A percentile compares a stretch with the other conserved stretches of the same genome.
phyloP scores from a whole-genome alignment of 192 early-diverging fungal species.

The Neocallimastix lanati region DNA sequence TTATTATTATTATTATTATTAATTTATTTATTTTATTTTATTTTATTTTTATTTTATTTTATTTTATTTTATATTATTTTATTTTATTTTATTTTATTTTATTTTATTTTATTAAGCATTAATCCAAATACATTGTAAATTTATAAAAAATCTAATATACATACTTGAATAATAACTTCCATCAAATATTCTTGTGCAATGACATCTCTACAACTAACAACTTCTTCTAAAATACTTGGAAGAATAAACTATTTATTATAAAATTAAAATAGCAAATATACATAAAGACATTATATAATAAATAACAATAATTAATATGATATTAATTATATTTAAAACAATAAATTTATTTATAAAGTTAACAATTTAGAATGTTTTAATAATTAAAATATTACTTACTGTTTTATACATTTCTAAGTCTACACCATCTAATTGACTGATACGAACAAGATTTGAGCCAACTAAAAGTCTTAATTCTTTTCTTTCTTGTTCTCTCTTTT shows the following conservation, averaged over 20 bases:
- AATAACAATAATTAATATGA: too few relatives aligned
- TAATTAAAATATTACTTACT: conserved; percentile 9
- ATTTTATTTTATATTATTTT: too few relatives aligned
- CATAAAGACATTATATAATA: too few relatives aligned
- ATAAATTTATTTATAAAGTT: too few relatives aligned
- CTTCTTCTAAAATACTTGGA: conserved; percentile 84
- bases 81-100: too few relatives aligned
- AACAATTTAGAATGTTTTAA: not conserved
- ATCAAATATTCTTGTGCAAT: conserved; percentile 99
- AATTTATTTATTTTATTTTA: too few relatives aligned
- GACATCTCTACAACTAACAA: conserved; percentile 89
- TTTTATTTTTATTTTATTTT: too few relatives aligned
- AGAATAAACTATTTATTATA: conserved; percentile 39
- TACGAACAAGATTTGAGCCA: conserved; percentile 86
- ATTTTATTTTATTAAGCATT: too few relatives aligned
- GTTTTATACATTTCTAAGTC: conserved; percentile 64
- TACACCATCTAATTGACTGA: conserved; percentile 80
- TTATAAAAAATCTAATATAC: not conserved
- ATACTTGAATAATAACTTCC: conserved; percentile 96
- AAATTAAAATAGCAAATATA: too few relatives aligned
- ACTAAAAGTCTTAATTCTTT: conserved; percentile 86
- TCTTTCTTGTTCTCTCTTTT: conserved; percentile 88
- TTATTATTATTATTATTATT: not conserved
- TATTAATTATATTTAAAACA: too few relatives aligned
- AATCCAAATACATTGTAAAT: too few relatives aligned